phyloP scores from a whole-genome alignment of 192 early-diverging fungal species.

The Umbelopsis sp. region DNA sequence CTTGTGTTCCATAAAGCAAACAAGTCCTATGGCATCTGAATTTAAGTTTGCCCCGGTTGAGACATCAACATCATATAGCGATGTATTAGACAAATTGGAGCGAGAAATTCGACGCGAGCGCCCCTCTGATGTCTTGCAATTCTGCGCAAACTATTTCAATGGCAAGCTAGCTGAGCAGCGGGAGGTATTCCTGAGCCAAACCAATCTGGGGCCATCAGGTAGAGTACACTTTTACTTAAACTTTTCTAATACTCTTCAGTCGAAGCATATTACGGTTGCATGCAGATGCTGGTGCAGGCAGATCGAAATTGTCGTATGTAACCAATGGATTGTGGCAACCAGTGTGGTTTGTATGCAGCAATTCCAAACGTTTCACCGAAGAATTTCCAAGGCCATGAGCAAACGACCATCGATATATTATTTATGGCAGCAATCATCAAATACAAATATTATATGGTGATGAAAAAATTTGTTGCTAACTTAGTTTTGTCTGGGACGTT shows the following conservation, averaged over 20 bases:
- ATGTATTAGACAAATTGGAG: not conserved
- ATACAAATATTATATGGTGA: too few relatives aligned
- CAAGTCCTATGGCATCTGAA: slow-evolving; percentile 1
- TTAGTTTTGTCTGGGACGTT: not conserved
- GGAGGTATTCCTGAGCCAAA: slow-evolving; percentile 31
- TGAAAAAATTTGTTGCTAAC: not conserved
- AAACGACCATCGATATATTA: too few relatives aligned
- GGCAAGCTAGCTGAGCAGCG: slow-evolving; percentile 43
- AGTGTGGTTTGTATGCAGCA: too few relatives aligned
- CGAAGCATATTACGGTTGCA: too few relatives aligned
- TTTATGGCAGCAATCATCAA: too few relatives aligned
- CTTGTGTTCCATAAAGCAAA: not conserved
- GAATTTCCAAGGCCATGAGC: too few relatives aligned
- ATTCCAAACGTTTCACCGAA: too few relatives aligned
- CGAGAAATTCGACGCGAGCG: slow-evolving; percentile 12
- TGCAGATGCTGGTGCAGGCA: too few relatives aligned
- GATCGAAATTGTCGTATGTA: too few relatives aligned
- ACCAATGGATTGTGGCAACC: too few relatives aligned
- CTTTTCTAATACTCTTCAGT: not conserved
- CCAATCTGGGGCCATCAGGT: slow-evolving; percentile 33
- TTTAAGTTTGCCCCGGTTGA: slow-evolving; percentile 5
- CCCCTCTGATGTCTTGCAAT: slow-evolving; percentile 36
- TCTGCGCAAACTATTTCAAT: slow-evolving; percentile 35
- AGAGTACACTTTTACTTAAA: slow-evolving; percentile 15
- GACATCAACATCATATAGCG: slow-evolving; percentile 8